Evolutionary conservation across 495 filamentous ascomycete species (phyloP).

Genomic region (Paragyromitra xinjiangensis): DNA sequence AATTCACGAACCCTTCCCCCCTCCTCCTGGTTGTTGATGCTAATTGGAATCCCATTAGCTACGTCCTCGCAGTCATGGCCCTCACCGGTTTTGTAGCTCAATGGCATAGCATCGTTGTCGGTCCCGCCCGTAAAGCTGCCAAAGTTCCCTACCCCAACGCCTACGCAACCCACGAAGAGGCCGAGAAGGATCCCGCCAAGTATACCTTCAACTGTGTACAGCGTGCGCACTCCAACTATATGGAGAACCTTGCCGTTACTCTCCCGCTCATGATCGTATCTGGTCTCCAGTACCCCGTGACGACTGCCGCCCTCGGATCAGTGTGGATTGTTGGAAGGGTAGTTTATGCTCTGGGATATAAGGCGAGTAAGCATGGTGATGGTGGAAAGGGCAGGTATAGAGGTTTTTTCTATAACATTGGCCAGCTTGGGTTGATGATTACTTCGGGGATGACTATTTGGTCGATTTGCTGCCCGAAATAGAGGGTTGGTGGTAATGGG

Average conservation of each 20-base stretch:
- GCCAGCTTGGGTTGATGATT: slow-evolving; percentile 62
- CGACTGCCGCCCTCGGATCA: slow-evolving; percentile 64
- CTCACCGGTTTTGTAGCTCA: slow-evolving; percentile 68
- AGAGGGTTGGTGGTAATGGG: slow-evolving; percentile 4
- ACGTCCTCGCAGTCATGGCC: slow-evolving; percentile 69
- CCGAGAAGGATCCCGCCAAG: slow-evolving; percentile 66
- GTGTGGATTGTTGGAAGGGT: slow-evolving; percentile 67
- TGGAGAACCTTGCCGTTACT: slow-evolving; percentile 71
- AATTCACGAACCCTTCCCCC: slow-evolving; percentile 30
- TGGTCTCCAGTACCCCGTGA: slow-evolving; percentile 63
- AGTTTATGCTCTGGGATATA: slow-evolving; percentile 71
- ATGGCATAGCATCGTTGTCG: slow-evolving; percentile 64
- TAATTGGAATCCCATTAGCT: slow-evolving; percentile 57
- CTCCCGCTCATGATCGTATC: slow-evolving; percentile 66
- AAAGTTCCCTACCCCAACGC: slow-evolving; percentile 70
- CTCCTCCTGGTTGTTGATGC: background rate
- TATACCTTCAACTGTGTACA: slow-evolving; percentile 70
- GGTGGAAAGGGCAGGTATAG: slow-evolving; percentile 63
- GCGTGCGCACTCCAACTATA: slow-evolving; percentile 75
- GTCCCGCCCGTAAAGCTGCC: slow-evolving; percentile 63
- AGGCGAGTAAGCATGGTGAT: slow-evolving; percentile 60
- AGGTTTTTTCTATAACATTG: slow-evolving; percentile 59
- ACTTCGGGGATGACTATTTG: slow-evolving; percentile 56
- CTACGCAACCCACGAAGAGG: slow-evolving; percentile 69
- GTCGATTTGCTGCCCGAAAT: slow-evolving; percentile 15